A percentile compares a stretch with the other conserved stretches of the same genome.
Evolutionary conservation across 2,329 filamentous ascomycete species (phyloP).

Genomic region (Eutypa lata): DNA sequence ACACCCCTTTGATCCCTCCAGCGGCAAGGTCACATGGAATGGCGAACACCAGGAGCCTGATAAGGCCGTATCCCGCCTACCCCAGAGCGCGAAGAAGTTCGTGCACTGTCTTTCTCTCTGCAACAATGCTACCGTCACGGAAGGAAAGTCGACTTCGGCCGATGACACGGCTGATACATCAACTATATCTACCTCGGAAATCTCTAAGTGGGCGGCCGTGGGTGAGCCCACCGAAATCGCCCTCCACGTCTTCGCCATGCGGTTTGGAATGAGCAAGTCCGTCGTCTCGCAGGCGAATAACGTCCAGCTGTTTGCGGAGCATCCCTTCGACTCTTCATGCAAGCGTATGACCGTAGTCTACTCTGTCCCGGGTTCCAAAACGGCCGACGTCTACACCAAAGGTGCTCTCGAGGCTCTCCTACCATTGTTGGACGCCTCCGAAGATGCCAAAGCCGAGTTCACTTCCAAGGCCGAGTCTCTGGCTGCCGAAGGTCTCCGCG

Average conservation of each 20-base stretch:
- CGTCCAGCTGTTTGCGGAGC: constrained; percentile 57
- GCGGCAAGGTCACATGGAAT: constrained; percentile 48
- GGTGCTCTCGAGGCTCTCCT: constrained; percentile 57
- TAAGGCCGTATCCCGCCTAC: constrained; percentile 19
- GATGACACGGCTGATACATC: constrained; percentile 46
- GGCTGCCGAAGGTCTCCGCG: constrained; percentile 62
- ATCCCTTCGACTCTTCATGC: constrained; percentile 69
- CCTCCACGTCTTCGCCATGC: constrained; percentile 69
- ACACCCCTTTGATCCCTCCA: constrained; percentile 60
- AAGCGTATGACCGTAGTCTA: constrained; percentile 76
- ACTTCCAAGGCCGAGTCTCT: constrained; percentile 51
- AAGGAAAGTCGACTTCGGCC: constrained; percentile 32
- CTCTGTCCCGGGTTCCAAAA: constrained; percentile 30
- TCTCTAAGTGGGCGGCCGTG: constrained; percentile 53
- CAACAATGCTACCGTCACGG: constrained; percentile 54
- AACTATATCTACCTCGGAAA: constrained; percentile 43
- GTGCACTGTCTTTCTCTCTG: constrained; percentile 57
- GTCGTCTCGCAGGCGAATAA: constrained; percentile 33
- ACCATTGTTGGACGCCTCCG: constrained; percentile 46
- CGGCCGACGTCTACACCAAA: constrained; percentile 51
- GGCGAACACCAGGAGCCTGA: constrained; percentile 24
- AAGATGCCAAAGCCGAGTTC: constrained; percentile 44
- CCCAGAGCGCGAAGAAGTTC: constrained; percentile 41
- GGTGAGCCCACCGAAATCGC: constrained; percentile 73
- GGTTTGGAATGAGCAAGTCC: constrained; percentile 55